Percentiles rank a stretch among this genome's conserved stretches.
These are phyloP conservation scores for Tetraselmis striata DNA, from an alignment of 139 green algal species.

Conservation along the genomic window DNA sequence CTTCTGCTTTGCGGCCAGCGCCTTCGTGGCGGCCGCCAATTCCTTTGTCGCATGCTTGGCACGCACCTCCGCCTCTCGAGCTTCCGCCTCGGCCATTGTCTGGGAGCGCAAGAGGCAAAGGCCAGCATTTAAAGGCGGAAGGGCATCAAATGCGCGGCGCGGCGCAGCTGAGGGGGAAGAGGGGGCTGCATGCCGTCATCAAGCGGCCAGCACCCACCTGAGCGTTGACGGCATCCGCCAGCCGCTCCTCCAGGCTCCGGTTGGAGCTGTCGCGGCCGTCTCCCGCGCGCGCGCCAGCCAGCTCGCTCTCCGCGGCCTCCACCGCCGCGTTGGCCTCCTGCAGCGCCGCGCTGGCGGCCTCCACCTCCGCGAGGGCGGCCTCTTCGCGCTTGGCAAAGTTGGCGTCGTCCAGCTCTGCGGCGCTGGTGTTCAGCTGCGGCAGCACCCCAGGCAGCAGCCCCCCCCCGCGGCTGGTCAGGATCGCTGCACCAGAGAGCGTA, in stretches of 20 bases:
- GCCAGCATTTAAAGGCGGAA: too few species aligned
- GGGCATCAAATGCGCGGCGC: too few species aligned
- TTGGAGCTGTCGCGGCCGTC: constrained; percentile 77
- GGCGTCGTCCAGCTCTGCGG: neutral
- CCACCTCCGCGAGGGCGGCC: constrained; percentile 28
- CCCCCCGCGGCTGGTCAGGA: too few species aligned
- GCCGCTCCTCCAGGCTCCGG: constrained; percentile 65
- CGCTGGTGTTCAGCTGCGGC: neutral
- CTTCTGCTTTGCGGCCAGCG: constrained; percentile 64
- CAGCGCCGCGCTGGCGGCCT: constrained; percentile 25
- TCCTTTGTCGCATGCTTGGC: constrained; percentile 78
- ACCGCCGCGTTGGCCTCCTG: constrained; percentile 25
- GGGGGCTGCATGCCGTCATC: too few species aligned
- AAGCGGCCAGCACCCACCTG: too few species aligned
- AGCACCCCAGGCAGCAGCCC: too few species aligned
- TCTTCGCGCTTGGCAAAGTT: constrained; percentile 3
- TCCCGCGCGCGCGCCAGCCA: constrained; percentile 70
- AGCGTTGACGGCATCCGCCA: constrained; percentile 58
- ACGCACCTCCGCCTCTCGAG: constrained; percentile 54
- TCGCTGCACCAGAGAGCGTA: too few species aligned
- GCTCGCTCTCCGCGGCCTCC: constrained; percentile 44
- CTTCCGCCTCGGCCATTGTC: constrained; percentile 51
- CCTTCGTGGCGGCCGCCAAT: constrained; percentile 60
- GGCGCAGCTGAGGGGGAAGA: too few species aligned
- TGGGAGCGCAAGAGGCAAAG: too few species aligned